Conservation (phyloP, 495 filamentous ascomycete genomes). For the Usnea hakonensis region DNA sequence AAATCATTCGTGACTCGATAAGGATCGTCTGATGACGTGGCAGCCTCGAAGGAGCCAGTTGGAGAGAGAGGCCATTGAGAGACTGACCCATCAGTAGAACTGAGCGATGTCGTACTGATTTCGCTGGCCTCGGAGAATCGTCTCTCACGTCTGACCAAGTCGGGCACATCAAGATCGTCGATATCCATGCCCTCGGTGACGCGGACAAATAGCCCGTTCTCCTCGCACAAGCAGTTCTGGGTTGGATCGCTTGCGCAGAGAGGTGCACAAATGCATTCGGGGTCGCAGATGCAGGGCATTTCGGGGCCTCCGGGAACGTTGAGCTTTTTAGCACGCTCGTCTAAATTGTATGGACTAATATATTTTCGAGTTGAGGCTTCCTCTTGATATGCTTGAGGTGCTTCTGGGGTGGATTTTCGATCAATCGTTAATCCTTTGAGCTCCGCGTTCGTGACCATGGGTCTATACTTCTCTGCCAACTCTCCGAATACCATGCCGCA, state of each 20-base stretch:
- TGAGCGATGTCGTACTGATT: conserved; percentile 7
- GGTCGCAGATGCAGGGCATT: conserved; percentile 17
- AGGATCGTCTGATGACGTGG: neutral
- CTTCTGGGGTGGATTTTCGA: conserved; percentile 6
- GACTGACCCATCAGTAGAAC: neutral
- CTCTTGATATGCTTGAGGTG: neutral
- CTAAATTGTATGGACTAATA: conserved; percentile 19
- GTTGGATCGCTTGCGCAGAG: conserved; percentile 20
- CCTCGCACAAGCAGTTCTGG: conserved; percentile 20
- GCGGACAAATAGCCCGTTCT: conserved; percentile 17
- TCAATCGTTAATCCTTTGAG: neutral
- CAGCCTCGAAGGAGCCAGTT: neutral
- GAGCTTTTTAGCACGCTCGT: conserved; percentile 18
- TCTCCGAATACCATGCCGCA: conserved; percentile 22
- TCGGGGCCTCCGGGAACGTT: conserved; percentile 8
- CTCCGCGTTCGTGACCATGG: conserved; percentile 3
- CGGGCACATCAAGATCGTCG: conserved; percentile 21
- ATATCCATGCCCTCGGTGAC: conserved; percentile 21
- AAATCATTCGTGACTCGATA: neutral
- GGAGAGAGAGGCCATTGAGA: neutral
- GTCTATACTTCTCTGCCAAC: conserved; percentile 21
- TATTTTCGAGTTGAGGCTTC: neutral
- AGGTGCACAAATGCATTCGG: conserved; percentile 17
- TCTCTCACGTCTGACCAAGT: conserved; percentile 12
- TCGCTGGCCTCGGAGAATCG: neutral